Evolutionary conservation across 1,139 yeast species (phyloP).

Genomic region (Ogataea hybrid): DNA sequence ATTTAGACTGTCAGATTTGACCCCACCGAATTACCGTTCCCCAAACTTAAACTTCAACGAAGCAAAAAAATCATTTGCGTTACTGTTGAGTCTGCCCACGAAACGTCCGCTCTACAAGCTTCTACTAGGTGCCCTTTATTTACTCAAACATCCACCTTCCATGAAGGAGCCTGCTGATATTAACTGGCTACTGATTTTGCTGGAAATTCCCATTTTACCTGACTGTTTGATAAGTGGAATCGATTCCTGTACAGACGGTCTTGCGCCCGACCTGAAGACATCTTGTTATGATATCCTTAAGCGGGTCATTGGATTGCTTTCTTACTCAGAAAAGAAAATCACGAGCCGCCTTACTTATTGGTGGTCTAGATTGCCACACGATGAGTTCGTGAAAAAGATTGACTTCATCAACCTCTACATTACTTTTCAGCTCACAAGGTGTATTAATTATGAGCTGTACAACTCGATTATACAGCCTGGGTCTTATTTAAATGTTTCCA

Average conservation of each 20-base stretch:
- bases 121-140: constrained; percentile 45
- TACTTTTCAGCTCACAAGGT: constrained; percentile 54
- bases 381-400: constrained; percentile 45
- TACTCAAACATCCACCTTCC: constrained; percentile 45
- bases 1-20: constrained; percentile 37
- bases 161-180: constrained; percentile 40
- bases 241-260: constrained; percentile 12
- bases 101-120: constrained; percentile 56
- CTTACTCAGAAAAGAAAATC: constrained; percentile 45
- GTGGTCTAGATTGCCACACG: constrained; percentile 46
- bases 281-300: constrained; percentile 64
- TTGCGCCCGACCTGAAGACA: constrained; percentile 49
- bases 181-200: constrained; percentile 56
- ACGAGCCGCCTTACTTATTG: constrained; percentile 54
- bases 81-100: constrained; percentile 52
- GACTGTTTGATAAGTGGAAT: constrained; percentile 40
- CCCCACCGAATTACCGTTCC: constrained; percentile 35
- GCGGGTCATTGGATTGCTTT: constrained; percentile 61
- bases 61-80: constrained; percentile 40
- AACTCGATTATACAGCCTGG: constrained; percentile 23
- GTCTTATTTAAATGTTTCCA: constrained; percentile 13
- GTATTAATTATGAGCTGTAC: constrained; percentile 32
- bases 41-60: constrained; percentile 49
- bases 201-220: constrained; percentile 60
- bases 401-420: constrained; percentile 62